These are phyloP conservation scores for Cladorrhinum sp. DNA, from an alignment of 2,329 filamentous ascomycete genomes.

Conservation along the genomic window DNA sequence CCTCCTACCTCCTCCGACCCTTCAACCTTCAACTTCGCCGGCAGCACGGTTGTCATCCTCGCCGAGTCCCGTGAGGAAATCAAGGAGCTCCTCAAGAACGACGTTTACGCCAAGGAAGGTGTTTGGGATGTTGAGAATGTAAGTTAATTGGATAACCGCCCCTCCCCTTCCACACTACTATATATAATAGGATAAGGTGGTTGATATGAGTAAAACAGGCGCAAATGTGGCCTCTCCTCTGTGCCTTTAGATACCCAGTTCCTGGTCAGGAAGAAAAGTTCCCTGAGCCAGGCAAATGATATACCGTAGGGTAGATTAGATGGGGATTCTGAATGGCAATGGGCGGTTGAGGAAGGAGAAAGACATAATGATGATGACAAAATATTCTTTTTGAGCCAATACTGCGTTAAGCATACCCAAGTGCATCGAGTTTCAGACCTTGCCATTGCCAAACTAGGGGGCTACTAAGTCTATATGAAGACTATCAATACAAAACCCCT, in stretches of 20 bases:
- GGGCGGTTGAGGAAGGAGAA: neutral
- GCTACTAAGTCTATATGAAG: no score
- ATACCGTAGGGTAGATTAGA: neutral
- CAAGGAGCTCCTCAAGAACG: slow-evolving; percentile 61
- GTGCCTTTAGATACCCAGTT: slow-evolving; percentile 30
- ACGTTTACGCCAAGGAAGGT: slow-evolving; percentile 67
- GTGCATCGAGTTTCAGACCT: no score
- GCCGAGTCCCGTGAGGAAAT: slow-evolving; percentile 70
- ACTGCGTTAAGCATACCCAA: no score
- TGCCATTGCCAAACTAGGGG: no score
- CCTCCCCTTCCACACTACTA: slow-evolving; percentile 18
- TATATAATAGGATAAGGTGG: neutral
- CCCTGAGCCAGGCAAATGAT: neutral
- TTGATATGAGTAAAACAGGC: slow-evolving; percentile 21
- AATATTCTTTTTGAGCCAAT: no score
- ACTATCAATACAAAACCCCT: no score
- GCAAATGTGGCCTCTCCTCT: slow-evolving; percentile 35
- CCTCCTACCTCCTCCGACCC: slow-evolving; percentile 60
- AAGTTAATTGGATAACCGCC: slow-evolving; percentile 38
- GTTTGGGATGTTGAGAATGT: slow-evolving; percentile 80
- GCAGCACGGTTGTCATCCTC: slow-evolving; percentile 65
- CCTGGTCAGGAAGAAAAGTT: slow-evolving; percentile 18
- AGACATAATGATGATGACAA: neutral
- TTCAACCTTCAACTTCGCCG: slow-evolving; percentile 65
- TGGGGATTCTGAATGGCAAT: no score